Base-by-base conservation (phyloP, 2,329 filamentous ascomycete genomes). In the Epicoccum nigrum region DNA sequence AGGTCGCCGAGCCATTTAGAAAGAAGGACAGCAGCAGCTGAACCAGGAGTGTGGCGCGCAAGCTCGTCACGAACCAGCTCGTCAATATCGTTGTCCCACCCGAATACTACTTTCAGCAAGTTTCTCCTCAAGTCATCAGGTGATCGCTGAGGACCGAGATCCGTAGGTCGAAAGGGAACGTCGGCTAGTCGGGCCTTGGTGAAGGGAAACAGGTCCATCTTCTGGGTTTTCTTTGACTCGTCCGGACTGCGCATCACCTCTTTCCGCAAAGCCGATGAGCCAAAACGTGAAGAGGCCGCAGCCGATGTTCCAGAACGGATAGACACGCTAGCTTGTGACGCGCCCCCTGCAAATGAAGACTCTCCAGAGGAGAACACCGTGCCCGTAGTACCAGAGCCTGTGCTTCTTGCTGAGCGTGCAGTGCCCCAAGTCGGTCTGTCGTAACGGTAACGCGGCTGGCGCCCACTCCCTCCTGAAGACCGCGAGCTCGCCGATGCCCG, bases 51-150 rank as follows among this genome's bases (percentile, higher is more conserved):
- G 67, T 96, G 90, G 16, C 87, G 83, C 54, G 80, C 82, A 77
- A 96, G 80, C 72, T 99, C 94, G 70, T 97, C 92, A 8, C 86
- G 83, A 45, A 99, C 85, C 40, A 99, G 76, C 35, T 87, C 86
- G 37, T 91, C 83, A 32, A 93, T 86, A 62, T 96, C 90, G 47
- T 87, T 86, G 44, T 93, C 87, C 92, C 94, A 99, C 3, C 94
- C 94, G 72, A 99, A 99, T 2, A 99, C 92, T 5, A 92, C 88
- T 60, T 83, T 90, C 4, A 99, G 81, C 92, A 99, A 97, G 72
- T 97, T 92, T 38, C 83, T 83, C 39, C 93, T 86, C 35, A 97
- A 81, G 60, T 96, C 87, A 61, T 97, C 88, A 7, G 85, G 74
- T 6, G 71, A 77, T 12, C 75, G 69, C 33, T 69, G 71, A 34